Evolutionary conservation across 345 rosid genomes (phyloP).

Genomic region (Populus simonii): DNA sequence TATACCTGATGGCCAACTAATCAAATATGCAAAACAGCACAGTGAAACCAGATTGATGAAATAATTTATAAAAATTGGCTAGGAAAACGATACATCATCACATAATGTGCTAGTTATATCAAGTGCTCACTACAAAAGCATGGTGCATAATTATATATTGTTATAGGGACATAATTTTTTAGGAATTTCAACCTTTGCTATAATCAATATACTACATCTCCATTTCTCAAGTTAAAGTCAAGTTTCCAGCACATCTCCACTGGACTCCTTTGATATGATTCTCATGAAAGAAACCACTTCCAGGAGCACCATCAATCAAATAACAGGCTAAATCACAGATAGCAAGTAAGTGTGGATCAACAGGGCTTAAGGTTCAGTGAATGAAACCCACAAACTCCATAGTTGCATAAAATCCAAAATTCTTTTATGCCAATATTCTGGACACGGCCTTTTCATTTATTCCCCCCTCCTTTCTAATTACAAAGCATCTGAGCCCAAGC

Average conservation of each 20-base stretch:
- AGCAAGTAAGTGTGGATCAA: neutral
- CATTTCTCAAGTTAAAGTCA: neutral
- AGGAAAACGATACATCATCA: neutral
- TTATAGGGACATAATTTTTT: neutral
- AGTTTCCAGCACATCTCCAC: neutral
- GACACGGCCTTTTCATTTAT: neutral
- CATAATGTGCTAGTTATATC: neutral
- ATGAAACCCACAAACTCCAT: neutral
- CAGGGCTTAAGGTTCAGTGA: neutral
- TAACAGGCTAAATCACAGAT: neutral
- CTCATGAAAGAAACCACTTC: neutral
- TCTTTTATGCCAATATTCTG: neutral
- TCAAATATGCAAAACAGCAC: too few species aligned
- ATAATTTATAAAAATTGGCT: too few species aligned
- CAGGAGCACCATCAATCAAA: neutral
- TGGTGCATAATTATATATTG: neutral
- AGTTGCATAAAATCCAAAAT: neutral
- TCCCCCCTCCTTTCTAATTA: neutral
- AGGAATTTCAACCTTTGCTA: neutral
- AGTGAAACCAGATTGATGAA: too few species aligned
- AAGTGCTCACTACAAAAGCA: neutral
- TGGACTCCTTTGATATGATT: neutral
- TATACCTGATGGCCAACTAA: neutral
- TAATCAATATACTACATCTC: neutral
- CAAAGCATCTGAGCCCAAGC: neutral